Conservation (phyloP, 441 rosid genomes). For the Adansonia madagascariensis region DNA sequence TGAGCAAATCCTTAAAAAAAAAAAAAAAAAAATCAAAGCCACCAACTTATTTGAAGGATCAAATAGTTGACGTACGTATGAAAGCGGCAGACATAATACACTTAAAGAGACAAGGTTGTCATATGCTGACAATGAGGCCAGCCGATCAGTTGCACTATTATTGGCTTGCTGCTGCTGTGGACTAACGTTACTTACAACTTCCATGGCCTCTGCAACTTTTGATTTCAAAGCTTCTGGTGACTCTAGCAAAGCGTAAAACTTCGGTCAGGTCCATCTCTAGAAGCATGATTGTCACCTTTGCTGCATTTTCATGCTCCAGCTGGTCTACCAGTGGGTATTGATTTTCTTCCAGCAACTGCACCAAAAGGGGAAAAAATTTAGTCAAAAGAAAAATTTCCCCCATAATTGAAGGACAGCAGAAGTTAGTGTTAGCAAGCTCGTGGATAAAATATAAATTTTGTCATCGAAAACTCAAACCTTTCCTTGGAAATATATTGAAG, state of each 20-base stretch:
- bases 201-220: conserved; percentile 55
- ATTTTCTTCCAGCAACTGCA: conserved; percentile 51
- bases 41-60: conserved; percentile 20
- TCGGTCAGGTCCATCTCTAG: conserved; percentile 64
- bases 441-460: not conserved
- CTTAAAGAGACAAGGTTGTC: conserved; percentile 44
- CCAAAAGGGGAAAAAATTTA: not conserved
- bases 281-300: conserved; percentile 63
- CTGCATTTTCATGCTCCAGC: conserved; percentile 56
- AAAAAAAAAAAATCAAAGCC: not conserved
- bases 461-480: not conserved
- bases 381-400: not conserved
- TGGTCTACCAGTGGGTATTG: conserved; percentile 53
- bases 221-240: conserved; percentile 35
- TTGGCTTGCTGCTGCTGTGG: conserved; percentile 32
- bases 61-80: not conserved
- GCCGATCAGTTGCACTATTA: not conserved
- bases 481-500: not conserved
- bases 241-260: not conserved
- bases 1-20: not conserved
- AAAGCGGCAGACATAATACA: not conserved
- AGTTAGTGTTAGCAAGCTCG: not conserved
- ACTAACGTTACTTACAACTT: conserved; percentile 49
- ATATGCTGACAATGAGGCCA: conserved; percentile 52
- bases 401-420: not conserved